These are phyloP conservation scores for Aspergillus haitiensis DNA, from an alignment of 495 filamentous ascomycete genomes.

Conservation along the genomic window DNA sequence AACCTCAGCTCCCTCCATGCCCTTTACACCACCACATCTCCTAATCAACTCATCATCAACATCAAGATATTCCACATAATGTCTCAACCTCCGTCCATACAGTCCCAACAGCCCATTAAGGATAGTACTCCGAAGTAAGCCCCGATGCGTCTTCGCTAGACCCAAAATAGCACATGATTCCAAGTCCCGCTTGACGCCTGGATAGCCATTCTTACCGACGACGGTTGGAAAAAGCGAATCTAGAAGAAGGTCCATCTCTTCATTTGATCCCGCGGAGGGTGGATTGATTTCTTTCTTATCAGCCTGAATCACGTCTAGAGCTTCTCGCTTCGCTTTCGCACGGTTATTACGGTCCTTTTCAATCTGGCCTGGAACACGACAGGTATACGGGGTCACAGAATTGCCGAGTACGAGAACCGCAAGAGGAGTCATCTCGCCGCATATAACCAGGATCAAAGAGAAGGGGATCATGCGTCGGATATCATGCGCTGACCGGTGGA, in stretches of 20 bases:
- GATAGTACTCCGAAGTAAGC: constrained; percentile 25
- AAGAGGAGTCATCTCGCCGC: constrained; percentile 83
- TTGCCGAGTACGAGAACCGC: constrained; percentile 67
- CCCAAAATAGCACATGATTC: constrained; percentile 46
- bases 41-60: constrained; percentile 61
- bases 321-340: constrained; percentile 43
- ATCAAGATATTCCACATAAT: constrained; percentile 52
- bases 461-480: constrained; percentile 74
- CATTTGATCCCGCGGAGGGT: constrained; percentile 19
- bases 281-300: constrained; percentile 16
- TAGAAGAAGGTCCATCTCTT: constrained; percentile 31
- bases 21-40: constrained; percentile 49
- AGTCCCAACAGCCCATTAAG: constrained; percentile 33
- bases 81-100: constrained; percentile 43
- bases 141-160: constrained; percentile 40
- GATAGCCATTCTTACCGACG: constrained; percentile 24
- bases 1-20: constrained; percentile 56
- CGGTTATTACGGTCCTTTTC: constrained; percentile 51
- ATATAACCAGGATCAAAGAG: constrained; percentile 65
- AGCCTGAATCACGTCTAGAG: constrained; percentile 26
- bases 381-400: constrained; percentile 70
- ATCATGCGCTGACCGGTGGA: constrained; percentile 66
- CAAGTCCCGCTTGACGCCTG: constrained; percentile 30
- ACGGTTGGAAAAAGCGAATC: constrained; percentile 20
- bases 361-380: constrained; percentile 75